Evolutionary conservation across 2,329 filamentous ascomycete genomes (phyloP), one percentile per base, ranked within the genome.

Genomic region (Arthrobotrys sphaeroides): DNA sequence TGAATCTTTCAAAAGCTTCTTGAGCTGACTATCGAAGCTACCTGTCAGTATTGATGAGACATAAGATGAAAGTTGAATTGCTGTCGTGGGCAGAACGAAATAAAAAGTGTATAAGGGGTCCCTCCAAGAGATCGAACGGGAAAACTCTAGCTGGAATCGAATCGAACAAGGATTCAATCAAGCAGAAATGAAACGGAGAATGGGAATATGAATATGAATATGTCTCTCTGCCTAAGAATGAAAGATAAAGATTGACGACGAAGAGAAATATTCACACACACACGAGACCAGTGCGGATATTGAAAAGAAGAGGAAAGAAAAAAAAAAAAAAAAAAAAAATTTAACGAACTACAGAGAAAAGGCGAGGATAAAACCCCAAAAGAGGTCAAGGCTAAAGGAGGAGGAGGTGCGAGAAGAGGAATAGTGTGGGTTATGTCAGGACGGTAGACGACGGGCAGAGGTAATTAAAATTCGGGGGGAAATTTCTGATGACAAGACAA

Each of bases 51-150:
- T 60, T 22, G 68, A 59, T 73, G 59, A 62, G 40, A 74, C 33
- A 62, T 53, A 61, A 68, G 31, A 38, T 22, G 33, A 68, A 51
- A 42, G 51, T 40, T n/a, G n/a, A n/a, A n/a, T n/a, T n/a, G 51
- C 43, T 55, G 66, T 53, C 33, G 51, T 47, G 38, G 62, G 51
- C 53, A 73, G 36, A 62, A 59, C 12, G 55, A 74, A 73, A 61
- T 12, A 49, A 62, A n/a, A n/a, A 67, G 51, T 55, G 31, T 55
- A 74, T 60, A 67, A 67, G 60, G 53, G 53, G 75, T 75, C 57
- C 55, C 62, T 67, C 69, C 62, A 77, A 79, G 78, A 79, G 74
- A 79, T 78, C 77, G 76, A 73, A 65, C 28, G 59, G 43, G 36
- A 55, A 59, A 60, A n/a, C 31, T 76, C 57, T 57, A 43, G 64